phyloP scores from a whole-genome alignment of 2,329 filamentous ascomycete species.

The Trichoderma citrinoviride region DNA sequence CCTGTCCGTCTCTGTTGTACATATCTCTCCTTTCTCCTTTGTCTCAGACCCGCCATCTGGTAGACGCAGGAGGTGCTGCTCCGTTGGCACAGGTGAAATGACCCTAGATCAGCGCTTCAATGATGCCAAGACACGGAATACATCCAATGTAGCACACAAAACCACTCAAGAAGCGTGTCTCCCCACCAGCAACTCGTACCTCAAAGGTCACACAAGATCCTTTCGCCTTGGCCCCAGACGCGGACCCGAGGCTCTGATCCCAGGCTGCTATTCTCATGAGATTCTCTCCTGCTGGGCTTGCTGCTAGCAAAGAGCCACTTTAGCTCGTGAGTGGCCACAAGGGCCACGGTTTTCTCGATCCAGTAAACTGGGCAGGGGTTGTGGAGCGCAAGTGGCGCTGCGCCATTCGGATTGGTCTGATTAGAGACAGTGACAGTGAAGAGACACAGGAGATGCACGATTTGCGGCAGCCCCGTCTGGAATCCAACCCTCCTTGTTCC shows the following conservation, averaged over 20 bases:
- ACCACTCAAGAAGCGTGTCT: too few relatives aligned
- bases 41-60: too few relatives aligned
- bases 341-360: background rate
- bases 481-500: conserved; percentile 3
- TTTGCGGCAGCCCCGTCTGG: background rate
- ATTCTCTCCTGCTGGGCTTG: background rate
- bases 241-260: background rate
- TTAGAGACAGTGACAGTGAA: too few relatives aligned
- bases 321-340: background rate
- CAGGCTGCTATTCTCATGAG: background rate
- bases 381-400: background rate
- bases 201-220: background rate
- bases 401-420: background rate
- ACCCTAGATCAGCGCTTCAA: too few relatives aligned
- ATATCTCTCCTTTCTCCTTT: too few relatives aligned
- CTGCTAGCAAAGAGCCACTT: background rate
- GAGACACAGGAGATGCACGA: background rate
- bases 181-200: background rate
- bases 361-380: conserved; percentile 9
- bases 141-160: too few relatives aligned
- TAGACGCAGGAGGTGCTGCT: background rate
- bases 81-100: too few relatives aligned
- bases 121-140: too few relatives aligned
- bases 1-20: too few relatives aligned
- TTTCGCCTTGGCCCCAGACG: background rate